These are phyloP conservation scores for Cladosporium colombiae DNA, from an alignment of 2,329 filamentous ascomycete species.

Conservation along the genomic window DNA sequence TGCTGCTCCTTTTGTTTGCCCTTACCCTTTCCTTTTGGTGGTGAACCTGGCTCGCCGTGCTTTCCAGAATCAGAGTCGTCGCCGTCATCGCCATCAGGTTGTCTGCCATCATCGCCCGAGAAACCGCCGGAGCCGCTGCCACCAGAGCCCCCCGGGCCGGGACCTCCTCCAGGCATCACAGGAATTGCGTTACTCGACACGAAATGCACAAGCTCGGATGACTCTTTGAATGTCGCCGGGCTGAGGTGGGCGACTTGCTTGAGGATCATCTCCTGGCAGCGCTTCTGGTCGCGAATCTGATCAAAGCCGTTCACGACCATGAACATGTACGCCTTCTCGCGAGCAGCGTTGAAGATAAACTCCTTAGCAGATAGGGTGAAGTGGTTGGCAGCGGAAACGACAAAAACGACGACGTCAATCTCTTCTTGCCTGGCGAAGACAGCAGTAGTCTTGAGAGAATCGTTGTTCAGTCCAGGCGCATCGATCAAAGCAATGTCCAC, in stretches of 20 bases:
- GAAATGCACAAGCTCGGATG: conserved; percentile 90
- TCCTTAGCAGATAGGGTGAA: conserved; percentile 98
- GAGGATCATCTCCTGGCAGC: conserved; percentile 89
- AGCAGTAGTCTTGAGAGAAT: conserved; percentile 95
- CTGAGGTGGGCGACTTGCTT: conserved; percentile 88
- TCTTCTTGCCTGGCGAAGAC: conserved; percentile 97
- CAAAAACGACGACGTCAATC: conserved; percentile 97
- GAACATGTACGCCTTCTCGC: conserved; percentile 98
- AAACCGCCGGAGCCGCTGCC: conserved; percentile 37
- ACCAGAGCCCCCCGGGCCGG: conserved; percentile 51
- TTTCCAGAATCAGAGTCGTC: conserved; percentile 59
- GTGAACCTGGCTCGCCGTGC: conserved; percentile 46
- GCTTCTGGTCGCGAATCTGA: conserved; percentile 84
- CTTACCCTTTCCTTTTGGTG: conserved; percentile 69
- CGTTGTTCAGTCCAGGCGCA: conserved; percentile 90
- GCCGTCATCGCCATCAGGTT: conserved; percentile 40
- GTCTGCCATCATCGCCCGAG: conserved; percentile 39
- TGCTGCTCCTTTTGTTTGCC: conserved; percentile 76
- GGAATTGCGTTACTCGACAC: conserved; percentile 96
- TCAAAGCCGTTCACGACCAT: conserved; percentile 98
- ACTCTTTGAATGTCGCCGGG: conserved; percentile 89
- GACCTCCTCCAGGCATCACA: conserved; percentile 60
- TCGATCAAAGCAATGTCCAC: conserved; percentile 98
- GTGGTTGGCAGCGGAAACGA: conserved; percentile 95
- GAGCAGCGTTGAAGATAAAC: conserved; percentile 92